Conservation (phyloP, 148 eudicot species). For the Arbutus unedo region DNA sequence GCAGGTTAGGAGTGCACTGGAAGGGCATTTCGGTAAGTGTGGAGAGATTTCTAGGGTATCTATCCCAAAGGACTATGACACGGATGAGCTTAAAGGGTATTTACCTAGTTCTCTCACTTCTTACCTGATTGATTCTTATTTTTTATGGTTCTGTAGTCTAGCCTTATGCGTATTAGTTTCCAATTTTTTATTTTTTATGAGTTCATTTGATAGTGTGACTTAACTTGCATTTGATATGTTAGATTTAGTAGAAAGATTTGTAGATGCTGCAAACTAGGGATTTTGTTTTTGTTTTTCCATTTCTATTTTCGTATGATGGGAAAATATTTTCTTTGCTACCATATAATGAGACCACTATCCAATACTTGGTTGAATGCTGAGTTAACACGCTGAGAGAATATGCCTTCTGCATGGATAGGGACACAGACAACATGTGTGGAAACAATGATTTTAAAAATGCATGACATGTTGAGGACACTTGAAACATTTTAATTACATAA, state of each 20-base stretch:
- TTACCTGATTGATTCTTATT: not conserved
- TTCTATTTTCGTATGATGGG: not conserved
- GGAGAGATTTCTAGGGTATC: constrained; percentile 72
- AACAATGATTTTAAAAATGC: not conserved
- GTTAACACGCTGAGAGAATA: not conserved
- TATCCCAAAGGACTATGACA: constrained; percentile 52
- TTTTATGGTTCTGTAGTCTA: not conserved
- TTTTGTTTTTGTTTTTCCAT: too few relatives aligned
- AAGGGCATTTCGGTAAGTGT: constrained; percentile 64
- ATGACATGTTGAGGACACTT: not conserved
- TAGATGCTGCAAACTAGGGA: too few relatives aligned
- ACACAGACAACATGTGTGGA: not conserved
- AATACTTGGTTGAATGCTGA: not conserved
- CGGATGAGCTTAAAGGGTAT: constrained; percentile 61
- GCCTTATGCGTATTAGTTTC: not conserved
- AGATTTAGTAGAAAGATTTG: not conserved
- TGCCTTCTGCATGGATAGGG: not conserved
- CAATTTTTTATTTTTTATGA: not conserved
- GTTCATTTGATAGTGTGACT: not conserved
- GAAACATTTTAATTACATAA: not conserved
- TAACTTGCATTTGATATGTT: not conserved
- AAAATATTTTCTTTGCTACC: not conserved
- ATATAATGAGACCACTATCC: not conserved
- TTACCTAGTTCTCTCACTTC: constrained; percentile 2
- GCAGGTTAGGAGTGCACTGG: constrained; percentile 57